Conservation (phyloP, 2,329 filamentous ascomycete species). For the Colletotrichum sansevieriae region DNA sequence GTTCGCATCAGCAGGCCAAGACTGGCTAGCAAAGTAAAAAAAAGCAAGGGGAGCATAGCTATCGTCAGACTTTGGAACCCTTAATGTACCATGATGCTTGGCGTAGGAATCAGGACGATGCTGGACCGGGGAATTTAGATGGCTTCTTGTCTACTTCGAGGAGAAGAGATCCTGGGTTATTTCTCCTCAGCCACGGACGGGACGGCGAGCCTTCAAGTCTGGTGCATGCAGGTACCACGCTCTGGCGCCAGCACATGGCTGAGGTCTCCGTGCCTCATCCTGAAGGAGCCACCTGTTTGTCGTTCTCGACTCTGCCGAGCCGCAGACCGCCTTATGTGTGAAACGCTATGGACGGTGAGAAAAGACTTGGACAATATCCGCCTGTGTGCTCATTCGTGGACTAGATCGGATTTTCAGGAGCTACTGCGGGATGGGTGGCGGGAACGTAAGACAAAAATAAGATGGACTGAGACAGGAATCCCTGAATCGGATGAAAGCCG, state of each 20-base stretch:
- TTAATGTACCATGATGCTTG: conserved; percentile 17
- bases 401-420: not conserved
- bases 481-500: not conserved
- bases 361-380: not conserved
- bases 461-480: conserved; percentile 18
- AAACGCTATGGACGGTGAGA: not conserved
- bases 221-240: conserved; percentile 1
- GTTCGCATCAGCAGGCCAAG: conserved; percentile 12
- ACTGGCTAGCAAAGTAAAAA: conserved; percentile 19
- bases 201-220: not conserved
- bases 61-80: conserved; percentile 22
- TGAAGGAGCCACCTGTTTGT: not conserved
- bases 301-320: conserved; percentile 11
- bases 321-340: conserved; percentile 17
- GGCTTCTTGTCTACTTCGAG: no score
- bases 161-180: not conserved
- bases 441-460: conserved; percentile 4
- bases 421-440: not conserved
- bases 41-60: conserved; percentile 1
- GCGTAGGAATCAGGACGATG: conserved; percentile 13
- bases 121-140: not conserved
- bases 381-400: conserved; percentile 7
- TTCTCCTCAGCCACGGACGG: not conserved
- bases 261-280: conserved; percentile 16
- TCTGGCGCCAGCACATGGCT: conserved; percentile 14